Evolutionary conservation across 2,329 filamentous ascomycete genomes (phyloP).

Genomic region (Neonectria punicea): DNA sequence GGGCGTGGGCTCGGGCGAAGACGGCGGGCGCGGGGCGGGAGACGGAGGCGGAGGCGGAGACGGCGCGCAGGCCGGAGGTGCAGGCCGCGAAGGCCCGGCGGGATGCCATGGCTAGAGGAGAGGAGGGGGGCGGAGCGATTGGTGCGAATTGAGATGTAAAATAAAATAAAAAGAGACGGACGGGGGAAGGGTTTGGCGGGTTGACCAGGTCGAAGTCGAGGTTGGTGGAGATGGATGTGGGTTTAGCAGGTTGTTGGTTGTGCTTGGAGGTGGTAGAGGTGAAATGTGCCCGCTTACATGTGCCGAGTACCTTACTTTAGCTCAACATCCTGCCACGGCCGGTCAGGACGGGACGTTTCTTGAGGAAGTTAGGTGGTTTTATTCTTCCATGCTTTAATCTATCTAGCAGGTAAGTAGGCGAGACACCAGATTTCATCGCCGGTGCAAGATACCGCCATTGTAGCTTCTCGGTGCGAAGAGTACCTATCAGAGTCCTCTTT

Average conservation of each 20-base stretch:
- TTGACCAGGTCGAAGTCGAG: not conserved
- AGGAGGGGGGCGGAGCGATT: not conserved
- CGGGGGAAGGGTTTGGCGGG: not conserved
- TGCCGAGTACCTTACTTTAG: not conserved
- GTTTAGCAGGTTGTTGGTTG: not conserved
- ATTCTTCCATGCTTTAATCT: not conserved
- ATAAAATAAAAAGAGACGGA: not conserved
- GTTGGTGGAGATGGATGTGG: not conserved
- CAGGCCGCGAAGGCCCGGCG: constrained; percentile 29
- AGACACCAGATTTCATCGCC: no score
- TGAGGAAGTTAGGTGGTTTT: not conserved
- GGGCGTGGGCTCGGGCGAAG: constrained; percentile 14
- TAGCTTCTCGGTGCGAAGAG: no score
- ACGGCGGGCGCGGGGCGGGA: constrained; percentile 19
- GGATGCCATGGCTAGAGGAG: constrained; percentile 29
- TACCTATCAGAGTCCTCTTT: no score
- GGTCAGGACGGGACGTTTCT: no score
- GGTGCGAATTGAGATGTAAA: not conserved
- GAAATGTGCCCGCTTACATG: not conserved
- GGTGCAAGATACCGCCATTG: no score
- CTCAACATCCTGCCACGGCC: not conserved
- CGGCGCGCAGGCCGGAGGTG: constrained; percentile 30
- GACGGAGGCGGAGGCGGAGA: constrained; percentile 19
- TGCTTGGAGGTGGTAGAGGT: not conserved
- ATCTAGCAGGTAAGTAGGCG: no score